Base-by-base conservation (phyloP, 2,329 filamentous ascomycete species). In the Trichoderma hamatum region DNA sequence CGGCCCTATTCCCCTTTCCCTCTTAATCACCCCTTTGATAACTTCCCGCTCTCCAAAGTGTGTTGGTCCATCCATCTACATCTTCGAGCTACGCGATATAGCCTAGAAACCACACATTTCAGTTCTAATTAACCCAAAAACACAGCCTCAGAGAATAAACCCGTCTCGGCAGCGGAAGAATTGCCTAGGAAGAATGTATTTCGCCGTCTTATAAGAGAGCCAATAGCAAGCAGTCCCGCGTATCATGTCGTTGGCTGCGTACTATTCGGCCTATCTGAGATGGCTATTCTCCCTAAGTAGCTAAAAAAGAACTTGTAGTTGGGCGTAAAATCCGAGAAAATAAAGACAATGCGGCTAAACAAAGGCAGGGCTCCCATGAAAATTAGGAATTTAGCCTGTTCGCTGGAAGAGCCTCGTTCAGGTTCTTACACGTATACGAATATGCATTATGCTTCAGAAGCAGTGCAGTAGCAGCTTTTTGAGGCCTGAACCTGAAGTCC, bases 261-360 rank as follows among this genome's bases (percentile, higher is more conserved):
- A 46, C 13, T 43, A 65, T 56, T 21, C 32, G 24, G 51, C 32
- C 24, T 16, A n/a, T 24, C 19, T 21, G 19, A 43, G 34, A 56
- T 56, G 62, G 34, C 62, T 46, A 56, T 55, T 55, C 10, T 30
- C 34, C 62, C 24, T 26, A n/a, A n/a, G n/a, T n/a, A 30, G 39
- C 21, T 11, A 36, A 14, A 49, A 9, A 54, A n/a, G n/a, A 21
- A 43, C 1, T 19, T 43, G 24, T 11, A 51, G 7, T 34, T n/a
- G 19, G 34, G 7, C 34, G 36, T 2, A 30, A 4, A 43, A 14
- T 5, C 14, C n/a, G 16, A 24, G 5, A 19, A 7, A 7, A 43
- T n/a, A n/a, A 43, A 43, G 11, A 34, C 32, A 39, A n/a, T 24
- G 34, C 62, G 62, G 62, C 62, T 65, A 65, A 56, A 55, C 11